Evolutionary conservation across 1,284 basidiomycete species (phyloP).

Genomic region (Heterobasidion irregulare): DNA sequence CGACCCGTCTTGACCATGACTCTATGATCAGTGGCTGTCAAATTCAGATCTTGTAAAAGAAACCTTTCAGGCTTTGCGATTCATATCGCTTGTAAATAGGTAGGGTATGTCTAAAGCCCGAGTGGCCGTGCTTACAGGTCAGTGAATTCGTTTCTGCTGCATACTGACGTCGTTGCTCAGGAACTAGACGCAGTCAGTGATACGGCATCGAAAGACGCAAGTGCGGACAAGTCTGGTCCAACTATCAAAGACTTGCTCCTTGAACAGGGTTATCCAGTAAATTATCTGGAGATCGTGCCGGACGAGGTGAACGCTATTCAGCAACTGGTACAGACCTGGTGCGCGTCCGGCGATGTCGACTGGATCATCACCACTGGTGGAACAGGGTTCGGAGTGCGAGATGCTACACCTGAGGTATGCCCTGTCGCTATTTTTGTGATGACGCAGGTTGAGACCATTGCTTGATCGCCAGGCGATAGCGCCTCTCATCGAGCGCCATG

Average conservation of each 20-base stretch:
- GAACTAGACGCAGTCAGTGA: conserved; percentile 48
- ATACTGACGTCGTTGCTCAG: not conserved
- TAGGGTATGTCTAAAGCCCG: not conserved
- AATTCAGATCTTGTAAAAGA: too few species aligned
- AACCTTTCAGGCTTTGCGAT: too few species aligned
- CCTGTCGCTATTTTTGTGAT: not conserved
- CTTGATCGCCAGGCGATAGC: conserved; percentile 46
- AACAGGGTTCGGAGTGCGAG: conserved; percentile 76
- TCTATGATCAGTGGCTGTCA: too few species aligned
- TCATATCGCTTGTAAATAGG: not conserved
- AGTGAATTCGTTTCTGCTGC: not conserved
- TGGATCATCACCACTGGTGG: conserved; percentile 80
- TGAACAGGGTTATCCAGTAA: conserved; percentile 30
- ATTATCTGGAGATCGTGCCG: conserved; percentile 35
- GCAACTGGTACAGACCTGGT: conserved; percentile 37
- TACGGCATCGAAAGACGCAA: conserved; percentile 44
- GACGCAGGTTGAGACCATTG: too few species aligned
- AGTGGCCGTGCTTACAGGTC: conserved; percentile 3
- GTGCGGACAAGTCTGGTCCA: conserved; percentile 59
- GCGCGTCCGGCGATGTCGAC: conserved; percentile 38
- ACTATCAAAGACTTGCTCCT: conserved; percentile 44
- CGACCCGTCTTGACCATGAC: too few species aligned
- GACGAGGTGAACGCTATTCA: conserved; percentile 54
- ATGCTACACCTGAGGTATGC: conserved; percentile 73
- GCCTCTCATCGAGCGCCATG: conserved; percentile 65